These are phyloP conservation scores for Blastocystis sp. DNA, from an alignment of 352 stramenopile species.

Conservation along the genomic window DNA sequence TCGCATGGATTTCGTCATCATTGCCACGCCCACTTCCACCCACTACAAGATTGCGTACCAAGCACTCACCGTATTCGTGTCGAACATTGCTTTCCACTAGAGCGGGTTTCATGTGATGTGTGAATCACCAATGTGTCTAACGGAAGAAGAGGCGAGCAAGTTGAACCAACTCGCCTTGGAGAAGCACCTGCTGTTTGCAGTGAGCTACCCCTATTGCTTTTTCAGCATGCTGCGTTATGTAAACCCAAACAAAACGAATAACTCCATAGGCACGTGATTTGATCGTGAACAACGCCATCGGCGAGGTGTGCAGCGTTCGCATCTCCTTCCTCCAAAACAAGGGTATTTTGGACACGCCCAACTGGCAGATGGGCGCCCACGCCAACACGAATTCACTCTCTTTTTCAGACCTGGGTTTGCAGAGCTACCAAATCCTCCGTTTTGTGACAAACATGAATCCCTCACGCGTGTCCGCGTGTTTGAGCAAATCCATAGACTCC, in stretches of 20 bases:
- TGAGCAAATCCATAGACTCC: neutral
- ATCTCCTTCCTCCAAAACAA: slow-evolving; percentile 39
- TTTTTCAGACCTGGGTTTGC: slow-evolving; percentile 44
- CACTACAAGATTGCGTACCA: slow-evolving; percentile 18
- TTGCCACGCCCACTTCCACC: slow-evolving; percentile 10
- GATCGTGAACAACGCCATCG: slow-evolving; percentile 48
- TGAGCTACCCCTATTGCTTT: slow-evolving; percentile 30
- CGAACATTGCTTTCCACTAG: neutral
- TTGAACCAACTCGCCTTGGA: slow-evolving; percentile 3
- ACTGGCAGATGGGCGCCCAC: neutral
- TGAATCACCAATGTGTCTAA: slow-evolving; percentile 40
- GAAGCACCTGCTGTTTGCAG: slow-evolving; percentile 45
- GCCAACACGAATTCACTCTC: neutral
- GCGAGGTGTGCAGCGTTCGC: slow-evolving; percentile 25
- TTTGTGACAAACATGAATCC: slow-evolving; percentile 42
- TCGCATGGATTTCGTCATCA: slow-evolving; percentile 21
- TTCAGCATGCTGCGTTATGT: slow-evolving; percentile 49
- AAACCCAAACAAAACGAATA: neutral
- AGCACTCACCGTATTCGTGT: neutral
- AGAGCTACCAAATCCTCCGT: slow-evolving; percentile 16
- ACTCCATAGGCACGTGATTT: slow-evolving; percentile 3
- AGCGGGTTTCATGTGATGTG: slow-evolving; percentile 62
- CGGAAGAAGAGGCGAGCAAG: slow-evolving; percentile 47
- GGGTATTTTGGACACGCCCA: slow-evolving; percentile 24
- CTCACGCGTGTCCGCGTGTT: slow-evolving; percentile 32